These are phyloP conservation scores for Cystobasidiopsis lactophilus DNA, from an alignment of 768 basidiomycete genomes.

Conservation along the genomic window DNA sequence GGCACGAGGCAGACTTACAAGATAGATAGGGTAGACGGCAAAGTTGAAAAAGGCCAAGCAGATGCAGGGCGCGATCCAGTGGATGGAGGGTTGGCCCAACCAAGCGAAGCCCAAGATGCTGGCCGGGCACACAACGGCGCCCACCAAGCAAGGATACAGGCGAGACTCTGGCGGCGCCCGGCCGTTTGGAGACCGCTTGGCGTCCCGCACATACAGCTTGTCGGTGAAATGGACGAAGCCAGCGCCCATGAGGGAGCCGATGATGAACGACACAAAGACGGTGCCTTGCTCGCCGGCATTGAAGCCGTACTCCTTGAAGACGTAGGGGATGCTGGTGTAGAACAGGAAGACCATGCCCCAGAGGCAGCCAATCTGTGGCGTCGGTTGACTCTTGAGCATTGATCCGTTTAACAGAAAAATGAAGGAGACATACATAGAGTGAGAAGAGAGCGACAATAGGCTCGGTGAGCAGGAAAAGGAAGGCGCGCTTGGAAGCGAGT, in stretches of 20 bases:
- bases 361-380: too few relatives aligned
- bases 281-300: not conserved
- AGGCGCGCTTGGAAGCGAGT: too few relatives aligned
- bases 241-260: not conserved
- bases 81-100: not conserved
- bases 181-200: not conserved
- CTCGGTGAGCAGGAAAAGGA: too few relatives aligned
- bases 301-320: not conserved
- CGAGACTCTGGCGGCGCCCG: slow-evolving; percentile 5
- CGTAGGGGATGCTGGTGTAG: not conserved
- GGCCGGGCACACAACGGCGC: not conserved
- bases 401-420: too few relatives aligned
- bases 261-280: not conserved
- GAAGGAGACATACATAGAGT: too few relatives aligned
- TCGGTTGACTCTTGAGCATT: too few relatives aligned
- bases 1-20: too few relatives aligned
- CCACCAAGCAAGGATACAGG: slow-evolving; percentile 6
- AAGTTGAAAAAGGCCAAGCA: not conserved
- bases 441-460: too few relatives aligned
- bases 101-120: slow-evolving; percentile 3
- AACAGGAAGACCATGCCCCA: too few relatives aligned
- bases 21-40: slow-evolving; percentile 7
- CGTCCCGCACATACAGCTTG: not conserved
- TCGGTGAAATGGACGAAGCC: not conserved
- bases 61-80: slow-evolving; percentile 7